Base-by-base conservation (phyloP, 441 rosid species). In the Aquilaria agallochum region DNA sequence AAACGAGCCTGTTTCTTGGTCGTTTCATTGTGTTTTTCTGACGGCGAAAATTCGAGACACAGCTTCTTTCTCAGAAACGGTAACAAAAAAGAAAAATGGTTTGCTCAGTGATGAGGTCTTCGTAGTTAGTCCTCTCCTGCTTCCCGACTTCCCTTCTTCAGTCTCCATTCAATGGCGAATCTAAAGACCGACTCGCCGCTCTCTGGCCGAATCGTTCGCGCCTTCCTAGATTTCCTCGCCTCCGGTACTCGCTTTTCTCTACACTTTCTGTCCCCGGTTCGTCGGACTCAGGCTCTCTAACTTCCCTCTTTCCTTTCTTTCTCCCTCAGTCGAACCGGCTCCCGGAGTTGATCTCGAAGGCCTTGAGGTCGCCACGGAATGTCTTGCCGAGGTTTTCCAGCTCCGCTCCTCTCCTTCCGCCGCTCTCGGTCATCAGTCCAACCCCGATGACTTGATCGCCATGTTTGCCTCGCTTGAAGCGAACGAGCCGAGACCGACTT, bases 271-370 rank as follows among this genome's bases (percentile, higher is more conserved):
- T 50, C 7, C 51, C 54, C 51, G 31, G 27, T 62, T 62, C 53
- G 50, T 30, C 31, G 44, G 40, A 27, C 63, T 53, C 9, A 31
- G 12, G 13, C 12, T 59, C 34, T 32, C 11, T 11, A 14, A 12
- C 47, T 27, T 53, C 20, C 50, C 11, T 33, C 32, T 55, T 9
- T 58, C 31, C 30, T 30, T 6, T 62, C 7, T 14, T 11, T 27
- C 53, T 68, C 31, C 49, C 53, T 46, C 63, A 89, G 97, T 92
- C 68, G 90, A 89, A 63, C 80, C 82, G 9, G 78, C 83, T 40
- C 74, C 88, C 1, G 93, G 87, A 36, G 87, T 79, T 56, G 96
- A 92, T 66, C 65, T 72, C 34, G 98, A 92, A 83, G 95, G 91
- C 10, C 77, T 92, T 64, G 92, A 89, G 68, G 92, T 92, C 68